phyloP scores from a whole-genome alignment of 306 rosid genomes.

The Calophaca sinica region DNA sequence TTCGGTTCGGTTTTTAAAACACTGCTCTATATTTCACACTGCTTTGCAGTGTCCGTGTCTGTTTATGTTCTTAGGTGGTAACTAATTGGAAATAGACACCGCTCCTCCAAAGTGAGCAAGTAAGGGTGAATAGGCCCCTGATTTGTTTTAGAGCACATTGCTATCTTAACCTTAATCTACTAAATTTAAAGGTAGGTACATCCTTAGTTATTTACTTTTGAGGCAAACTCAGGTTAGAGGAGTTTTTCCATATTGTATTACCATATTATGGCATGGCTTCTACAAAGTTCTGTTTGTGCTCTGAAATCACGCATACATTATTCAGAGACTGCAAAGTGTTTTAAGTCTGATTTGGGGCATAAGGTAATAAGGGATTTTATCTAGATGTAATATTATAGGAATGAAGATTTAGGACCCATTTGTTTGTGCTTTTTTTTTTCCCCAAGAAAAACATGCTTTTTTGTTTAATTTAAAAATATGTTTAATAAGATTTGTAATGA shows the following conservation, averaged over 20 bases:
- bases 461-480: background rate
- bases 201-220: background rate
- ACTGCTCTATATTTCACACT: background rate
- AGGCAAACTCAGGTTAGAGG: constrained; percentile 9
- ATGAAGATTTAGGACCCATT: constrained; percentile 6
- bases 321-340: constrained; percentile 22
- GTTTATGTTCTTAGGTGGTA: constrained; percentile 19
- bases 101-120: constrained; percentile 11
- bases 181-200: background rate
- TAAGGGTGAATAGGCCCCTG: constrained; percentile 1
- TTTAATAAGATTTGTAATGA: background rate
- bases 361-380: constrained; percentile 21
- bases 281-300: constrained; percentile 12
- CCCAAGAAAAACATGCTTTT: too few relatives aligned
- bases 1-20: too few relatives aligned
- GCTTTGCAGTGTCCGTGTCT: constrained; percentile 7
- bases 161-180: background rate
- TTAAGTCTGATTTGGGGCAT: constrained; percentile 27
- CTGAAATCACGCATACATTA: constrained; percentile 14
- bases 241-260: constrained; percentile 4
- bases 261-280: constrained; percentile 12
- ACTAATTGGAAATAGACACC: constrained; percentile 5
- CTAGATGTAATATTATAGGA: background rate
- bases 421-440: constrained; percentile 12
- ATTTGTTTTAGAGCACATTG: constrained; percentile 23